Percentiles rank a stretch among this genome's conserved stretches.
Conservation (phyloP, 2,329 filamentous ascomycete species). For the Hymenoscyphus linearis region DNA sequence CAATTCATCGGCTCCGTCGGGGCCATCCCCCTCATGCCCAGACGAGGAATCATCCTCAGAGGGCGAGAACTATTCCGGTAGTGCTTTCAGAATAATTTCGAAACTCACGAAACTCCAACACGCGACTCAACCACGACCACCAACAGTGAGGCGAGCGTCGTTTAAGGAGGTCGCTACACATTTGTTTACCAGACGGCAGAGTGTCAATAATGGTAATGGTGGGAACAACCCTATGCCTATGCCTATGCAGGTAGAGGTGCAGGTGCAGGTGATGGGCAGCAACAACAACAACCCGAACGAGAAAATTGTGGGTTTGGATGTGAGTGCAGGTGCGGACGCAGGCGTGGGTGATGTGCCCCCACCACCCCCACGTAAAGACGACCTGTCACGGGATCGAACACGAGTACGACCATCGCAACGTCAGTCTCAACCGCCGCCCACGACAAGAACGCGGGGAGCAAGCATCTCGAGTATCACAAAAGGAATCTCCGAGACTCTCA, state of each 20-base stretch:
- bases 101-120: not conserved
- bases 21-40: not conserved
- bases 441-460: not conserved
- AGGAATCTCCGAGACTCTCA: not conserved
- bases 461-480: not conserved
- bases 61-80: not conserved
- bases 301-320: not conserved
- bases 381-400: not conserved
- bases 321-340: not conserved
- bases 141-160: not conserved
- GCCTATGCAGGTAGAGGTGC: not conserved
- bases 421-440: not conserved
- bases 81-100: not conserved
- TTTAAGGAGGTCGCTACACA: not conserved
- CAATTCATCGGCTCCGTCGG: not conserved
- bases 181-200: not conserved
- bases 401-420: not conserved
- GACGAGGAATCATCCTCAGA: not conserved
- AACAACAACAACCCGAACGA: not conserved
- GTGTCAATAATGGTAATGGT: not conserved
- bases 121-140: not conserved
- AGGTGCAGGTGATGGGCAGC: not conserved
- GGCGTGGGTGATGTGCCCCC: not conserved
- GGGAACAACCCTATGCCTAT: not conserved
- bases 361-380: slow-evolving; percentile 1